Base-by-base conservation (phyloP, 176 grass and related monocot species). In the Alloteropsis semialata region DNA sequence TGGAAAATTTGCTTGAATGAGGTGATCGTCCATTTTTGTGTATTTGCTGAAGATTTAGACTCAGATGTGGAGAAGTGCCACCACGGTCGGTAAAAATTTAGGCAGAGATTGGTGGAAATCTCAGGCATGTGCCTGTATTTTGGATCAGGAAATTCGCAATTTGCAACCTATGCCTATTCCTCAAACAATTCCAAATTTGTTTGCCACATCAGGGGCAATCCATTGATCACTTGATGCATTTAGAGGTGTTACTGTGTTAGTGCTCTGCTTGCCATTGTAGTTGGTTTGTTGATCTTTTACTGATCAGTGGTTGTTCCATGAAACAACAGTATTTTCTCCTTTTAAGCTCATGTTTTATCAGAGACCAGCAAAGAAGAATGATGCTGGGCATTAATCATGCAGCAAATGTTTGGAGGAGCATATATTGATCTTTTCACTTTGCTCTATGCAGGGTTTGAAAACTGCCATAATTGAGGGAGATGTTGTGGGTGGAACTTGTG, bases 401-500 rank as follows among this genome's bases (percentile, higher is more conserved):
- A 22, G 32, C 41, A 29, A 41, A 55, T 68, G 19, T 38, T 15
- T 69, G 13, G 22, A 13, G 6, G 51, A 41, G 15, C 33, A 43
- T 81, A 38, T 61, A 17, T 80, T 60, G n/a, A 43, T 3, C 9
- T 75, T 69, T 69, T 55, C 4, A 62, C n/a, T 15, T 49, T 58
- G 32, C 6, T 46, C 29, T 67, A 25, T 76, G 45, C 69, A 99
- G 97, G 97, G 97, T 66, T 54, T 96, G 58, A 96, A 99, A 87
- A 99, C 97, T 65, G 85, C 97, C 53, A 94, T 99, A 75, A 94
- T 99, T 56, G 93, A 99, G 88, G 97, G 93, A 48, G 97, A 99
- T 83, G 80, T 99, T 46, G 83, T 99, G 54, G 93, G 97, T 24
- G 97, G 94, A 18, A 97, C 94, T 58, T 97, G 94, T 90, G 94